Evolutionary conservation across 495 filamentous ascomycete genomes (phyloP).

Genomic region (Oleoguttula mirabilis): DNA sequence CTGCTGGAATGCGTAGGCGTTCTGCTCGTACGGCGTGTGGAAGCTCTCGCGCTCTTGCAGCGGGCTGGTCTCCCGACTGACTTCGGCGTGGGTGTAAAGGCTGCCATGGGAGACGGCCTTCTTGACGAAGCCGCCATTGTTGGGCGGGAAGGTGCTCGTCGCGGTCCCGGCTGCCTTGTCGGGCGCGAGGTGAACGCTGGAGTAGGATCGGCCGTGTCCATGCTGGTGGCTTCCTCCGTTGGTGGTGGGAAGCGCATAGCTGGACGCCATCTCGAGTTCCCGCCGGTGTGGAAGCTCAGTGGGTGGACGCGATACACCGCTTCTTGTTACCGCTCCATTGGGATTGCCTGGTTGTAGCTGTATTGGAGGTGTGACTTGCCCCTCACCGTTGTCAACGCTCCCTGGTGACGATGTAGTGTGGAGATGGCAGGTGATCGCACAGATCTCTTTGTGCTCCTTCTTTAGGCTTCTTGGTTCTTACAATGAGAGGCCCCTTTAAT

Average conservation of each 20-base stretch:
- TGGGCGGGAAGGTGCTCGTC: not conserved
- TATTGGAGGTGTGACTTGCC: no score
- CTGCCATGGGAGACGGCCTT: conserved; percentile 10
- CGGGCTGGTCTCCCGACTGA: conserved; percentile 16
- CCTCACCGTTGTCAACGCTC: no score
- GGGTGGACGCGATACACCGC: no score
- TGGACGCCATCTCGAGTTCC: conserved; percentile 20
- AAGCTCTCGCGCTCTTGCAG: not conserved
- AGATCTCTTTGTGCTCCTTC: no score
- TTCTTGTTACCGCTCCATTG: no score
- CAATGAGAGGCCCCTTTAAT: no score
- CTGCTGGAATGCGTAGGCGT: conserved; percentile 5
- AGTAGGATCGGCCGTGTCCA: conserved; percentile 14
- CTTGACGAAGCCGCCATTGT: conserved; percentile 10
- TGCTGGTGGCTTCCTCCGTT: conserved; percentile 7
- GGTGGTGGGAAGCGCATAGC: conserved; percentile 6
- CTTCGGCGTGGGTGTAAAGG: conserved; percentile 16
- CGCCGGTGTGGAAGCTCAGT: no score
- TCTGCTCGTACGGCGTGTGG: conserved; percentile 2
- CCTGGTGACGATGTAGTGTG: no score
- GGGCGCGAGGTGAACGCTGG: conserved; percentile 7
- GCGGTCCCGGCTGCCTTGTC: not conserved
- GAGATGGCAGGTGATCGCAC: no score
- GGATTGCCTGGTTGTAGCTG: no score
- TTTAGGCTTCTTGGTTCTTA: no score